Conservation (phyloP, 805 yeast genomes). For the Candida wancherniae region DNA sequence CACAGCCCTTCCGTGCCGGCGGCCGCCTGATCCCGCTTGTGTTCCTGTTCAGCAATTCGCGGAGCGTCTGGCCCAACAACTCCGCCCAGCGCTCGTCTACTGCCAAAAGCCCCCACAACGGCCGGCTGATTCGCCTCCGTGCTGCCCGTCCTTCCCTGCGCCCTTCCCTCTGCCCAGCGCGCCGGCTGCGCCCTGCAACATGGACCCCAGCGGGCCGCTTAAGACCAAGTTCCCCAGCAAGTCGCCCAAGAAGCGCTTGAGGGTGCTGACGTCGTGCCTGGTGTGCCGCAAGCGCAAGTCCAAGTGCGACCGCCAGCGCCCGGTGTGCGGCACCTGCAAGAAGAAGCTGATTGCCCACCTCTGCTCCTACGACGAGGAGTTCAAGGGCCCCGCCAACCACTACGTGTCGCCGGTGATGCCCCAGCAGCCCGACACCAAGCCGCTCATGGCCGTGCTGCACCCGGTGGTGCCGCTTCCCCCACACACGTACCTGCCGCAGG, state of each 20-base stretch:
- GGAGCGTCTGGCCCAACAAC: neutral
- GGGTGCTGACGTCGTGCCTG: slow-evolving; percentile 41
- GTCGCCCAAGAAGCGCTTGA: slow-evolving; percentile 28
- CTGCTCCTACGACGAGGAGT: slow-evolving; percentile 31
- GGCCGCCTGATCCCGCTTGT: too few relatives aligned
- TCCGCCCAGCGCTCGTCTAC: neutral
- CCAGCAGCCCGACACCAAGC: slow-evolving; percentile 1
- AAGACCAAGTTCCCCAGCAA: too few relatives aligned
- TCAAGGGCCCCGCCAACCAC: slow-evolving; percentile 1
- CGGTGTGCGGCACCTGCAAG: slow-evolving; percentile 40
- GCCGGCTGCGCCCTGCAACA: slow-evolving; percentile 16
- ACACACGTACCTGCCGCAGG: slow-evolving; percentile 5
- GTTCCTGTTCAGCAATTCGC: too few relatives aligned
- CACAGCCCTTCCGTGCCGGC: too few relatives aligned
- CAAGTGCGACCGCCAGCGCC: slow-evolving; percentile 39
- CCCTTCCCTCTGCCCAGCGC: slow-evolving; percentile 17
- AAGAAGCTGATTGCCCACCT: slow-evolving; percentile 41
- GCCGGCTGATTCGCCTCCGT: neutral
- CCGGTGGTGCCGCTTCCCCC: slow-evolving; percentile 5
- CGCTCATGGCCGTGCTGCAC: slow-evolving; percentile 11
- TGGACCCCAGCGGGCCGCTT: too few relatives aligned
- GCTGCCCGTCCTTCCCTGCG: neutral
- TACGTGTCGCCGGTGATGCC: neutral
- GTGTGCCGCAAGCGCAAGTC: slow-evolving; percentile 42
- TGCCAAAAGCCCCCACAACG: too few relatives aligned